A percentile compares a stretch with the other conserved stretches of the same genome.
Conservation (phyloP, 768 basidiomycete species). For the Russula sp. region DNA sequence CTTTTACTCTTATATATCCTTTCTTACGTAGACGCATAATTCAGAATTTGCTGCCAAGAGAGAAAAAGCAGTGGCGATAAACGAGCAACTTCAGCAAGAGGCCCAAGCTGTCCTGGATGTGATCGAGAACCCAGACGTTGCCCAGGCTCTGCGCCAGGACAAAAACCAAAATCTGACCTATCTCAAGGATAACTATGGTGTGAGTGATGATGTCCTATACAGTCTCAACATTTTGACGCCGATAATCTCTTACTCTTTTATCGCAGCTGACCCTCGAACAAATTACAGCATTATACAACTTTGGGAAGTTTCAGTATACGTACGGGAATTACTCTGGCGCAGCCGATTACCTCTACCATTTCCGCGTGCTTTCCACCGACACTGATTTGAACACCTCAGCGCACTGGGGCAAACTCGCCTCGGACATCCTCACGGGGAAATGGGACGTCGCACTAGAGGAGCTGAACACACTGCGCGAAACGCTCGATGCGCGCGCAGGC, state of each 20-base stretch:
- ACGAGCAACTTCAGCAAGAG: constrained; percentile 82
- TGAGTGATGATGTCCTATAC: constrained; percentile 40
- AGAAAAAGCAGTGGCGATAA: constrained; percentile 75
- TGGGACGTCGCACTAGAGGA: constrained; percentile 96
- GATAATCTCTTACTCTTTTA: not conserved
- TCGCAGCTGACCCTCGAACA: constrained; percentile 87
- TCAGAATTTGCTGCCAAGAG: constrained; percentile 84
- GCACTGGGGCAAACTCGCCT: constrained; percentile 98
- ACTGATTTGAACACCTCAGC: constrained; percentile 91
- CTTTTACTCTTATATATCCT: not conserved
- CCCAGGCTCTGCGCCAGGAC: constrained; percentile 90
- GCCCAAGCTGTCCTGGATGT: constrained; percentile 93
- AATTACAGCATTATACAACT: constrained; percentile 95
- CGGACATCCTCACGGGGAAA: constrained; percentile 89
- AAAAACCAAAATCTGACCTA: constrained; percentile 95
- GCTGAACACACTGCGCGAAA: constrained; percentile 90
- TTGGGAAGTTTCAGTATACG: constrained; percentile 98
- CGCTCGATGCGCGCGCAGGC: constrained; percentile 76
- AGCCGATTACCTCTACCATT: constrained; percentile 97
- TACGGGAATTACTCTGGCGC: constrained; percentile 96
- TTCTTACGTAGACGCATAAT: constrained; percentile 10
- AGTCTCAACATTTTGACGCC: constrained; percentile 9
- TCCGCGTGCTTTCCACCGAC: constrained; percentile 95
- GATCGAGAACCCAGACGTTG: constrained; percentile 96
- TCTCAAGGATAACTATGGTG: constrained; percentile 88